Conservation (phyloP, 129 eudicot species). For the Helianthus tuberosus region DNA sequence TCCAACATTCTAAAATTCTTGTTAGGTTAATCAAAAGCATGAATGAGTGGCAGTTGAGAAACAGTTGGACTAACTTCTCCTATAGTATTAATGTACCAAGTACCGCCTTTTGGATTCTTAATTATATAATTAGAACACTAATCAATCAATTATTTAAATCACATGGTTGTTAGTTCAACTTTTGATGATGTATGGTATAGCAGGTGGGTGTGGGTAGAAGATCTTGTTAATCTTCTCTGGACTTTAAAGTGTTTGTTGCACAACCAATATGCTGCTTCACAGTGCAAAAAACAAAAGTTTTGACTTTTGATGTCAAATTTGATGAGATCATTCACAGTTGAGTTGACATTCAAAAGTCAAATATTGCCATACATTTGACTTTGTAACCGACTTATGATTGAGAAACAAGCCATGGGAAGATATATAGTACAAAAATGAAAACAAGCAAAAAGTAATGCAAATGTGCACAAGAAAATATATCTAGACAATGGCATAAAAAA, state of each 20-base stretch:
- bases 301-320: conserved; percentile 26
- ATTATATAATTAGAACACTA: conserved; percentile 14
- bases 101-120: conserved; percentile 16
- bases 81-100: conserved; percentile 10
- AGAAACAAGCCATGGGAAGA: not conserved
- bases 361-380: conserved; percentile 24
- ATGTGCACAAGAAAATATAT: not conserved
- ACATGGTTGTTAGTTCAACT: conserved; percentile 39
- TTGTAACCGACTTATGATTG: not conserved
- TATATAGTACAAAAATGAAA: not conserved
- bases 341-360: conserved; percentile 28
- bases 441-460: not conserved
- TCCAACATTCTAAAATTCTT: conserved; percentile 34
- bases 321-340: conserved; percentile 31
- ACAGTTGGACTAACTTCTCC: conserved; percentile 40
- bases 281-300: not conserved
- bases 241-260: conserved; percentile 23
- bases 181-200: conserved; percentile 23
- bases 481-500: conserved; percentile 4
- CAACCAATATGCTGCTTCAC: conserved; percentile 31
- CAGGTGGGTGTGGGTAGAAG: conserved; percentile 34
- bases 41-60: conserved; percentile 38
- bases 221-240: conserved; percentile 16
- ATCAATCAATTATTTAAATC: conserved; percentile 9
- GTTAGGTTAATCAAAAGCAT: conserved; percentile 25